Evolutionary conservation across 345 rosid genomes (phyloP).

Genomic region (Aethionema arabicum): DNA sequence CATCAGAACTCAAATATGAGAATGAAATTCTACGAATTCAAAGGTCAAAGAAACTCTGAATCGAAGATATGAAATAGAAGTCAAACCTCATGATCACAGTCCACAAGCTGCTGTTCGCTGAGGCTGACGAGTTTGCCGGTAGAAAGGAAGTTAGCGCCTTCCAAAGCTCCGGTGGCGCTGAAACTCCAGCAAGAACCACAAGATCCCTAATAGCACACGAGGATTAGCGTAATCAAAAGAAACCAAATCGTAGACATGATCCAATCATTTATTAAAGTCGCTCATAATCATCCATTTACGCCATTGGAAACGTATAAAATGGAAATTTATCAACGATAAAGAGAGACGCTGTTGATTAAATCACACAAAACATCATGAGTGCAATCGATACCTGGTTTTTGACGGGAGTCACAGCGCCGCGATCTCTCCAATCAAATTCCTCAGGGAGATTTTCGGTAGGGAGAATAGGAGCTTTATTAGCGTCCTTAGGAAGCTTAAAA

Average conservation of each 20-base stretch:
- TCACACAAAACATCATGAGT: background rate
- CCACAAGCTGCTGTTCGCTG: constrained; percentile 99
- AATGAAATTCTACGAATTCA: background rate
- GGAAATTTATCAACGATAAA: no score
- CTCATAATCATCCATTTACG: background rate
- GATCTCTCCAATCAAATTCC: constrained; percentile 96
- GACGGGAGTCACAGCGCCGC: constrained; percentile 77
- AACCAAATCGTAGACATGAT: background rate
- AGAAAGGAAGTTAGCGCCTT: constrained; percentile 89
- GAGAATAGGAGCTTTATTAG: constrained; percentile 74
- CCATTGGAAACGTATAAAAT: no score
- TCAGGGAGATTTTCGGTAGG: constrained; percentile 72
- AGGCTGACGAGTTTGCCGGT: constrained; percentile 93
- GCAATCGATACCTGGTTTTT: constrained; percentile 66
- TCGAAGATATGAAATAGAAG: background rate
- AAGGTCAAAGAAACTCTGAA: background rate
- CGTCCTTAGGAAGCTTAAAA: constrained; percentile 71
- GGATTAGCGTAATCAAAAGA: background rate
- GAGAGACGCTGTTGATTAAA: background rate
- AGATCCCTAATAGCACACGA: constrained; percentile 57
- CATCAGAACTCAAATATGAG: background rate
- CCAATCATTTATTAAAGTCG: background rate
- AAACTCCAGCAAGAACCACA: constrained; percentile 99
- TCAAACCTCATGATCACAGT: constrained; percentile 94
- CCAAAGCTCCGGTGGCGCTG: constrained; percentile 92